Percentiles rank a stretch among this genome's conserved stretches.
phyloP scores from a whole-genome alignment of 2,329 filamentous ascomycete species.

The Metarhizium anisopliae region DNA sequence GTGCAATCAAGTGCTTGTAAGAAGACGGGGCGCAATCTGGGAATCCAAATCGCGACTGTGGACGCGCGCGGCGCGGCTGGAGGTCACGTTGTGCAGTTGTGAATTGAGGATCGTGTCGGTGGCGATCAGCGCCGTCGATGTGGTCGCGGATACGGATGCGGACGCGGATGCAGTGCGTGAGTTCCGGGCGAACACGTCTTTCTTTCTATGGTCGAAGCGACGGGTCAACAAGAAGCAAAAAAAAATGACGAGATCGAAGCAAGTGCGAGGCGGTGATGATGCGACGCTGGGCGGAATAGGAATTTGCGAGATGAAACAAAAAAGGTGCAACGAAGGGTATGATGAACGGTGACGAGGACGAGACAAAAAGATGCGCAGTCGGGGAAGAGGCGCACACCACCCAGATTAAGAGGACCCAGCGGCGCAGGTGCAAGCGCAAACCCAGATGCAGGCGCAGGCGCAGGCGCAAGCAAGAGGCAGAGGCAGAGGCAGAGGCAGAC shows the following conservation, averaged over 20 bases:
- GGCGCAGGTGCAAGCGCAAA: constrained; percentile 8
- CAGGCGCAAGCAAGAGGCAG: constrained; percentile 9
- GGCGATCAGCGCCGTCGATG: neutral
- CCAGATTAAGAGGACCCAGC: neutral
- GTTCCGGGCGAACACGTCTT: neutral
- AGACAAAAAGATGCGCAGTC: constrained; percentile 2
- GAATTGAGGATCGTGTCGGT: neutral
- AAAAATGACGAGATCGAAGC: neutral
- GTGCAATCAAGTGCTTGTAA: neutral
- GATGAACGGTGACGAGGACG: neutral
- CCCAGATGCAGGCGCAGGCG: constrained; percentile 11
- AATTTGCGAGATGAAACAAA: neutral
- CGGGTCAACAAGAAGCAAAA: neutral
- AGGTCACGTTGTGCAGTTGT: neutral
- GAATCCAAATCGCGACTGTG: neutral
- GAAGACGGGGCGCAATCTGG: neutral
- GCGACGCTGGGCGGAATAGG: neutral
- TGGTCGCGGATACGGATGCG: neutral
- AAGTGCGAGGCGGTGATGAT: neutral
- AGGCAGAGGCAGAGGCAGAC: neutral
- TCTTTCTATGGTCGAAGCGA: neutral
- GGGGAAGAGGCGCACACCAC: constrained; percentile 5
- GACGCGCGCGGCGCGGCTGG: neutral
- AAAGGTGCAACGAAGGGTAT: neutral
- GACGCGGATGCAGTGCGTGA: neutral